Conservation (phyloP, 148 eudicot species). For the Rhododendron griersonianum region DNA sequence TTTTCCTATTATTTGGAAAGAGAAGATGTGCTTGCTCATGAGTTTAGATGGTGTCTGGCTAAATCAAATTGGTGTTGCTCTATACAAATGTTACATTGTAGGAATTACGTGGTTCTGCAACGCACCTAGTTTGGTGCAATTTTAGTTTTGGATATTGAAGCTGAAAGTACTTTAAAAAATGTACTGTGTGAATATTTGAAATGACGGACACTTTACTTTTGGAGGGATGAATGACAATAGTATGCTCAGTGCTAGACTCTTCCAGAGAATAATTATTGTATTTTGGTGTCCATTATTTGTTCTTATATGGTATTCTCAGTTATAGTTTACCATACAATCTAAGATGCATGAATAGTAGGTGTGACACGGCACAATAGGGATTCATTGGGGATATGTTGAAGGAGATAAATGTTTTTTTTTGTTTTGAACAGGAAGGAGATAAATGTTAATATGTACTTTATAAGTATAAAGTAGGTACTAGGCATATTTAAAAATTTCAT, state of each 20-base stretch:
- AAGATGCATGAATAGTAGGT: not conserved
- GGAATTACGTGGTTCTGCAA: not conserved
- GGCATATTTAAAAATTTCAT: not conserved
- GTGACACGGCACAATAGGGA: not conserved
- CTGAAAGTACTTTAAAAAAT: not conserved
- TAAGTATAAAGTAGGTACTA: not conserved
- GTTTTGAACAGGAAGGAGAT: no score
- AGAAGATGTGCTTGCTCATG: not conserved
- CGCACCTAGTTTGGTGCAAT: not conserved
- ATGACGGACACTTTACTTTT: no score
- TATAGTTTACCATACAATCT: not conserved
- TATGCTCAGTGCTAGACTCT: not conserved
- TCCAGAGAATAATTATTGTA: not conserved
- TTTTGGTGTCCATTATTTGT: not conserved
- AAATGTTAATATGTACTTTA: not conserved
- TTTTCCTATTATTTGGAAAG: not conserved
- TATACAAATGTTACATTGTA: not conserved
- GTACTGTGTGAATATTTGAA: not conserved
- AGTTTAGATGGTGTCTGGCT: not conserved
- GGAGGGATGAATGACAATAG: not conserved
- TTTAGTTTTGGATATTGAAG: not conserved
- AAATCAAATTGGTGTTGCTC: constrained; percentile 4
- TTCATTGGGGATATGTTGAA: not conserved
- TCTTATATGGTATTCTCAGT: not conserved
- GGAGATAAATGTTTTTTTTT: not conserved